Percentiles rank a stretch among this genome's conserved stretches.
Evolutionary conservation across 257 asterid genomes (phyloP).

Genomic region (Solanum appendiculatum): DNA sequence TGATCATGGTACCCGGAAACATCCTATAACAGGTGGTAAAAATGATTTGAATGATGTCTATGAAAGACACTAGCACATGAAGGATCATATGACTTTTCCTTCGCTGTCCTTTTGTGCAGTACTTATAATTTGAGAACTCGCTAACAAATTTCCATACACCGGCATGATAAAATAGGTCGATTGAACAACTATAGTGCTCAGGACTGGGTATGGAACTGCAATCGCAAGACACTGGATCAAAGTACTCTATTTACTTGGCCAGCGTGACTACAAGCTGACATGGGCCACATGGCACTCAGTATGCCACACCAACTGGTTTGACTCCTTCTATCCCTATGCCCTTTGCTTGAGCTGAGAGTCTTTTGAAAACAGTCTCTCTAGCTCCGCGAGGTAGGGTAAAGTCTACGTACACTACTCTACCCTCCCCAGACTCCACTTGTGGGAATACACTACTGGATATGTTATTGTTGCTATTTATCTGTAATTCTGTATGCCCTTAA

Average conservation of each 20-base stretch:
- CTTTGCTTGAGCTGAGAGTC: neutral
- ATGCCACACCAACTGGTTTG: slow-evolving; percentile 27
- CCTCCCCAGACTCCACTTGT: neutral
- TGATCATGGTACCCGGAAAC: neutral
- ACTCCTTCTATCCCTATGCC: slow-evolving; percentile 21
- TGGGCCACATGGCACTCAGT: slow-evolving; percentile 31
- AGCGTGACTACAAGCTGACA: slow-evolving; percentile 24
- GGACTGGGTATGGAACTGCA: neutral
- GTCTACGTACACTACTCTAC: neutral
- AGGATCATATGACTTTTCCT: neutral
- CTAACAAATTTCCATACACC: slow-evolving; percentile 44
- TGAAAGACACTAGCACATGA: neutral
- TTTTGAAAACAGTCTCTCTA: neutral
- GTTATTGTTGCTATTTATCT: neutral
- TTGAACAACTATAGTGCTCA: neutral
- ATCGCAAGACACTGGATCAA: neutral
- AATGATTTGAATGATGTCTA: neutral
- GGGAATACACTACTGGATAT: too few relatives aligned
- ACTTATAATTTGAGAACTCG: slow-evolving; percentile 12
- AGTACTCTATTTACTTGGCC: neutral
- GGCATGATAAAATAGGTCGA: slow-evolving; percentile 39
- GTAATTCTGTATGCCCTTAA: neutral
- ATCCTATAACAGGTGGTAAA: neutral
- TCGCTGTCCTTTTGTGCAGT: neutral
- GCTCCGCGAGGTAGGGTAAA: neutral